These are phyloP conservation scores for Panaeolus papilionaceus DNA, from an alignment of 768 basidiomycete genomes.

Conservation along the genomic window DNA sequence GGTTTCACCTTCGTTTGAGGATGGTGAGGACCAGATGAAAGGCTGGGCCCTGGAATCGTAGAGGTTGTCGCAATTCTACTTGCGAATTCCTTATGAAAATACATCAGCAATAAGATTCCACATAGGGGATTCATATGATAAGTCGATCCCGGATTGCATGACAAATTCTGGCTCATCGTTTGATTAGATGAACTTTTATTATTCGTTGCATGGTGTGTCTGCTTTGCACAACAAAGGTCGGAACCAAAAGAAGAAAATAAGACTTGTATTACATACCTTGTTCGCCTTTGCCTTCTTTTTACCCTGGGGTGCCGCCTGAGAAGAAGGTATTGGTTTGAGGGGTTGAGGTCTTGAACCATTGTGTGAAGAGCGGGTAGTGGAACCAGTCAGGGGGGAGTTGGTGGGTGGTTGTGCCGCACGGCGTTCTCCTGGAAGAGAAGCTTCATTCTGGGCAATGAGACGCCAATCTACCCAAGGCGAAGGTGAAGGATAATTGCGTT, in stretches of 20 bases:
- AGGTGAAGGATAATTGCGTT: conserved; percentile 17
- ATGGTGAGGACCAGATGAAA: neutral
- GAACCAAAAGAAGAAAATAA: neutral
- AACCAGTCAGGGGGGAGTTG: neutral
- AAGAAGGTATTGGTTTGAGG: neutral
- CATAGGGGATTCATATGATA: neutral
- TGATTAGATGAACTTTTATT: too few relatives aligned
- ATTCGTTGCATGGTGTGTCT: neutral
- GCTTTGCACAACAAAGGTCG: neutral
- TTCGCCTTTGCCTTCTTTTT: neutral
- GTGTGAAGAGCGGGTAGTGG: neutral
- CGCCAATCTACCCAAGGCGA: conserved; percentile 40
- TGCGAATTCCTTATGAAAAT: neutral
- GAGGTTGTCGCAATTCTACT: neutral
- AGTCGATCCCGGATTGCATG: too few relatives aligned
- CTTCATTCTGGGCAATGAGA: conserved; percentile 32
- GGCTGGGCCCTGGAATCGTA: neutral
- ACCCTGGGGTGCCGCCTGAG: neutral
- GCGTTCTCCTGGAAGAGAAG: conserved; percentile 37
- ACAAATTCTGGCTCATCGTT: too few relatives aligned
- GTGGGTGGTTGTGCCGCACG: neutral
- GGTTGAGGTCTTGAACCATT: neutral
- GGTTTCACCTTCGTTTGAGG: neutral
- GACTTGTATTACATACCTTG: neutral
- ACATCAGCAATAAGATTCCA: neutral